Conservation (phyloP, 2,329 filamentous ascomycete species). For the Xylaria sp. region DNA sequence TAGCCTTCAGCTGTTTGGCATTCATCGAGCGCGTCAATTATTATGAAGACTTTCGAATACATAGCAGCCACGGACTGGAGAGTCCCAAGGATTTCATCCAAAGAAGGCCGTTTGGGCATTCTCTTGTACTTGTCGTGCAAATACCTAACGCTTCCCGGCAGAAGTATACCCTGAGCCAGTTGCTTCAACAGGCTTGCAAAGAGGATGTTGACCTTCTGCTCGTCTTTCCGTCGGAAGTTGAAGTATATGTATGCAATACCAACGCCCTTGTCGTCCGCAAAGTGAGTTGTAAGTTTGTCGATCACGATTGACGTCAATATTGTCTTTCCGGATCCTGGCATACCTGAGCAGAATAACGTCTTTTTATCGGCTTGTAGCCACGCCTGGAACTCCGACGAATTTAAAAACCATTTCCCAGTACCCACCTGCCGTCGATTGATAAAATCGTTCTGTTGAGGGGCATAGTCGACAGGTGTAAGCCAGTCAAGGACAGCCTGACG, state of each 20-base stretch:
- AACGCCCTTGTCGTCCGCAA: no score
- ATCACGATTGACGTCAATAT: slow-evolving; percentile 56
- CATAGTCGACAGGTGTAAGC: slow-evolving; percentile 52
- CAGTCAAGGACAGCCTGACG: slow-evolving; percentile 52
- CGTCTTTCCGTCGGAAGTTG: not conserved
- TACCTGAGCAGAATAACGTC: slow-evolving; percentile 58
- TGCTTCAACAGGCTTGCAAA: not conserved
- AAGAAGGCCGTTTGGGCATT: no score
- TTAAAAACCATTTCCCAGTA: slow-evolving; percentile 47
- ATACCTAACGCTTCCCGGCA: not conserved
- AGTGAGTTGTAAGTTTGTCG: no score
- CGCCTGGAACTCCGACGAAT: slow-evolving; percentile 20
- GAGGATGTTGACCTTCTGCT: not conserved
- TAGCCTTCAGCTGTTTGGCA: not conserved
- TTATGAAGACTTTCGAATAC: not conserved
- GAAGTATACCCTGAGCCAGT: not conserved
- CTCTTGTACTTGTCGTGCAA: not conserved
- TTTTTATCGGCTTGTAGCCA: slow-evolving; percentile 35
- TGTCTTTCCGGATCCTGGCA: slow-evolving; percentile 61
- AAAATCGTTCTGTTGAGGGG: slow-evolving; percentile 53
- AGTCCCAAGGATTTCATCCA: not conserved
- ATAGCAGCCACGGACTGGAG: not conserved
- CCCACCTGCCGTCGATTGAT: slow-evolving; percentile 50
- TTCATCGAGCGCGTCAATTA: not conserved
- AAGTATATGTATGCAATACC: no score